Evolutionary conservation across 345 rosid genomes (phyloP).

Genomic region (Litchi chinensis): DNA sequence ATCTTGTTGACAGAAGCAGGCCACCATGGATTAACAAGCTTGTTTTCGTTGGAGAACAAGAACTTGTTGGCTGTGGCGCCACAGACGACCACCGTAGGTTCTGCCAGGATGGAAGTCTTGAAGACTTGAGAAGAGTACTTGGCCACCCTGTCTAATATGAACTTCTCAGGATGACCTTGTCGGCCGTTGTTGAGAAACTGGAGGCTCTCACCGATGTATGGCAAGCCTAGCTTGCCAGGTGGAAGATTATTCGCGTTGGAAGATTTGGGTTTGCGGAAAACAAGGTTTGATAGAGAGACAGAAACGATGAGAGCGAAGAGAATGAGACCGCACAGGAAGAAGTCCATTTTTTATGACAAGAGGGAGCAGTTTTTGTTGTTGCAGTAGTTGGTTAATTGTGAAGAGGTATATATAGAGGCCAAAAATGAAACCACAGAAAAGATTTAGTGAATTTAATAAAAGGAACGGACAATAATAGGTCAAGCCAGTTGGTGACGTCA

Average conservation of each 20-base stretch:
- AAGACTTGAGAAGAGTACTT: constrained; percentile 38
- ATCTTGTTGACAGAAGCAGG: constrained; percentile 53
- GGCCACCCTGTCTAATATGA: constrained; percentile 43
- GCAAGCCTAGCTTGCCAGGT: constrained; percentile 45
- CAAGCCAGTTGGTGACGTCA: not conserved
- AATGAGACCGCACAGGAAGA: not conserved
- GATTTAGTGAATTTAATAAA: not conserved
- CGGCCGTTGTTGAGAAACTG: constrained; percentile 43
- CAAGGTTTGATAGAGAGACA: not conserved
- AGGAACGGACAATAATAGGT: not conserved
- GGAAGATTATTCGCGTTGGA: constrained; percentile 36
- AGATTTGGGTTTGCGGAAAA: not conserved
- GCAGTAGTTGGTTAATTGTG: not conserved
- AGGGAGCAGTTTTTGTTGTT: not conserved
- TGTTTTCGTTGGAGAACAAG: constrained; percentile 53
- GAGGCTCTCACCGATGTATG: constrained; percentile 42
- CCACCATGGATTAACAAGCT: constrained; percentile 54
- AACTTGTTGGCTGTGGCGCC: constrained; percentile 49
- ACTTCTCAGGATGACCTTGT: constrained; percentile 48
- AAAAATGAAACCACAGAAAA: not conserved
- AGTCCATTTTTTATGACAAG: not conserved
- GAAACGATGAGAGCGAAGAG: not conserved
- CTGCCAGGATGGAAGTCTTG: constrained; percentile 37
- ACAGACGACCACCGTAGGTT: constrained; percentile 37
- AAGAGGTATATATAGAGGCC: not conserved